Evolutionary conservation across 2,329 filamentous ascomycete genomes (phyloP), one percentile per base, ranked within the genome.

Genomic region (Penicillium decumbens): DNA sequence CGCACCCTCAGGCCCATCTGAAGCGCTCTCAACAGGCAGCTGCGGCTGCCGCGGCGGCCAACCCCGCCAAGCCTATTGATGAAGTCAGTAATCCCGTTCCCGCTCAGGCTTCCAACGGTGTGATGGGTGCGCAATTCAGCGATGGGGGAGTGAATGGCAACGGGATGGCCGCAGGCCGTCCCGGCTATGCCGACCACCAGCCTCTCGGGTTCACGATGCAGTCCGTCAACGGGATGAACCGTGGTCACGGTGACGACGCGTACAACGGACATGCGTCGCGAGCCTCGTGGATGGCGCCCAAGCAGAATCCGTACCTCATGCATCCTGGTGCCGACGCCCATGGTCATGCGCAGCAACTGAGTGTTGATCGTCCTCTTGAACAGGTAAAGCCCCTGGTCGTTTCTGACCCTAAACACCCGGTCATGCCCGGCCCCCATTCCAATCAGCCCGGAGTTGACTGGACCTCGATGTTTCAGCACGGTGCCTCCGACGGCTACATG

Each of bases 1-100:
- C 91, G 61, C 90, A 96, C 73, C 89, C 90, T 30, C 88, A 92
- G 72, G 87, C 88, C 57, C 89, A 95, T 72, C 80, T 93, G 65
- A 92, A 90, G 77, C 91, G 90, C 75, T 71, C 72, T 63, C 75
- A 75, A 40, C 47, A 60, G 51, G 53, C 54, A 43, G 58, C 58
- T 43, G 58, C 58, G 43, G 55, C 55, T 40, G 54, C 57, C 41
- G 72, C 72, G 49, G 72, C 71, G 51, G 69, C 66, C 28, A 70
- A 72, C 60, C 61, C 70, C 51, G 65, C 64, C 20, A 74, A 74
- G 57, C 62, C 67, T 55, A 58, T 70, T 59, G 70, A 70, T 68
- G 71, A 70, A 71, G 73, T 73, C 64, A 71, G 68, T 70, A 72
- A 63, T 60, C 62, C 66, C 63, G 64, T 70, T 62, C 68, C 67